These are phyloP conservation scores for Tilletiaria anomala DNA, from an alignment of 1,284 basidiomycete genomes.

Conservation along the genomic window DNA sequence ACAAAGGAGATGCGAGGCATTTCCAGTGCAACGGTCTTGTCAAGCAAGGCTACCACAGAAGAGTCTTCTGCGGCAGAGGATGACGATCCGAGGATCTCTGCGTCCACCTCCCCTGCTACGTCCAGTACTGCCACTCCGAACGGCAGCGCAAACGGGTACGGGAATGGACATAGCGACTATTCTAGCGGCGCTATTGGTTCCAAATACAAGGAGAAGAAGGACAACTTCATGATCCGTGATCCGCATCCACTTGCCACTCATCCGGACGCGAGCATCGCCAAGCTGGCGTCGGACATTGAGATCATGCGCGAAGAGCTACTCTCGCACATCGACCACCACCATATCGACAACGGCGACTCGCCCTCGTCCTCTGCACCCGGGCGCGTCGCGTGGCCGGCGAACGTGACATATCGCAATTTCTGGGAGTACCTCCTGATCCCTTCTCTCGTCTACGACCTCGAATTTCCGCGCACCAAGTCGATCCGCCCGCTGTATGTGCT, in stretches of 20 bases:
- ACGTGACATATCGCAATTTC: constrained; percentile 71
- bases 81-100: neutral
- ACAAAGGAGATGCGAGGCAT: neutral
- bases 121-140: neutral
- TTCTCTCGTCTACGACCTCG: constrained; percentile 86
- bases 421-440: constrained; percentile 77
- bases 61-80: constrained; percentile 1
- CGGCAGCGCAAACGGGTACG: neutral
- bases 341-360: no score
- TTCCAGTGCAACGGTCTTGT: no score
- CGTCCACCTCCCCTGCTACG: neutral
- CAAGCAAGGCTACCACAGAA: neutral
- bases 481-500: constrained; percentile 82
- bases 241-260: constrained; percentile 58
- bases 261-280: constrained; percentile 53
- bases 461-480: constrained; percentile 77
- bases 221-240: constrained; percentile 17
- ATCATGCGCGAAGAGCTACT: constrained; percentile 64
- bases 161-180: neutral
- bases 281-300: constrained; percentile 60
- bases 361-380: neutral
- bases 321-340: constrained; percentile 43
- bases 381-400: constrained; percentile 57
- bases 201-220: neutral
- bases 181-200: neutral